Conservation (phyloP, 768 basidiomycete genomes). For the Galerina marginata region DNA sequence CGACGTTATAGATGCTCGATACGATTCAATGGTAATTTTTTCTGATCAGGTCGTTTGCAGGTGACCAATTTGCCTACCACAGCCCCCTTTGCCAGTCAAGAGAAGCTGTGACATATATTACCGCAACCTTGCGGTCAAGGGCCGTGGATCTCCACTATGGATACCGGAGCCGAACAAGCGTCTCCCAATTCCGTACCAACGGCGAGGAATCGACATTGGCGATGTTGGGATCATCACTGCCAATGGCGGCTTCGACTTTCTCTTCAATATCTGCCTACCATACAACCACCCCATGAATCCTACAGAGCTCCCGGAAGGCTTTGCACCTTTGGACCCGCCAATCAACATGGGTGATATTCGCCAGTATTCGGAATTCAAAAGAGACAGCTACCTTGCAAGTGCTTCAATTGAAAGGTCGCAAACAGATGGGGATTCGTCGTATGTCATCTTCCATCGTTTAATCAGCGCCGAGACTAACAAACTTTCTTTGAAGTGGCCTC, state of each 20-base stretch:
- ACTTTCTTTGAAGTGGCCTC: background rate
- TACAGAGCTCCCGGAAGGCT: constrained; percentile 29
- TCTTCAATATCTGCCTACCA: constrained; percentile 40
- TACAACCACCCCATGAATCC: constrained; percentile 29
- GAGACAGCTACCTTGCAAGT: constrained; percentile 5
- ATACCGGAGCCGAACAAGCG: constrained; percentile 31
- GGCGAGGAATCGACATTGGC: constrained; percentile 35
- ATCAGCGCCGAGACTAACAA: no score
- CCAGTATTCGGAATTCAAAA: background rate
- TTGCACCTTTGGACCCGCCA: background rate
- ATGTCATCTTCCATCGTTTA: no score
- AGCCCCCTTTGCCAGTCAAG: no score
- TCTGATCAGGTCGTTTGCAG: no score
- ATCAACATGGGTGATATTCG: background rate
- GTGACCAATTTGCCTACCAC: no score
- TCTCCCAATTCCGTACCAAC: constrained; percentile 26
- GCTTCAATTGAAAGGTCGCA: background rate
- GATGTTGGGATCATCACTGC: constrained; percentile 40
- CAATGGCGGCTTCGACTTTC: constrained; percentile 36
- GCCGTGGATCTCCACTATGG: constrained; percentile 40
- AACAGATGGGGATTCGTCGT: no score
- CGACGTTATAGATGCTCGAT: no score
- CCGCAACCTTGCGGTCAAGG: constrained; percentile 13
- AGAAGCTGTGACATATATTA: constrained; percentile 12
- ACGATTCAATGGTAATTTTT: no score